Conservation (phyloP, 2,329 filamentous ascomycete species). For the Fusarium albosuccineum region DNA sequence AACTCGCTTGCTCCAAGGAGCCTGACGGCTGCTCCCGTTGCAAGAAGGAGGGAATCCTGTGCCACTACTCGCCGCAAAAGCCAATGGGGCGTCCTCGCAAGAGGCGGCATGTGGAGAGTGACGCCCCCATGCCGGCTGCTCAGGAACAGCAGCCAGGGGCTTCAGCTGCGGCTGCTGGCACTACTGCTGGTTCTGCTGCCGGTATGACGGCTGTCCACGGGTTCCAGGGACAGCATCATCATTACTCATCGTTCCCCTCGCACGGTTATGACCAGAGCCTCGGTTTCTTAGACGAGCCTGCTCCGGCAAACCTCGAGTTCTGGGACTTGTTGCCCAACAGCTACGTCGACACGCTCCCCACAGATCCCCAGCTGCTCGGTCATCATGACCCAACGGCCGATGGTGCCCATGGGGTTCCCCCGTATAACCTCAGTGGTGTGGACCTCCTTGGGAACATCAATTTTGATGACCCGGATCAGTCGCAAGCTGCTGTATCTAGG, state of each 20-base stretch:
- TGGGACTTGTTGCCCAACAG: slow-evolving; percentile 53
- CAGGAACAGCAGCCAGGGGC: background rate
- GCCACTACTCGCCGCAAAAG: slow-evolving; percentile 75
- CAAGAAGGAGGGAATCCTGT: slow-evolving; percentile 66
- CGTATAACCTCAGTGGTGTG: slow-evolving; percentile 42
- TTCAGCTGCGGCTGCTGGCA: slow-evolving; percentile 2
- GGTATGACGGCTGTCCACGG: background rate
- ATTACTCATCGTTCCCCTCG: slow-evolving; percentile 13
- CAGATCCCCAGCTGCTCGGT: slow-evolving; percentile 34
- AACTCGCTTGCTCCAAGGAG: slow-evolving; percentile 75
- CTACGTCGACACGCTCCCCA: slow-evolving; percentile 35
- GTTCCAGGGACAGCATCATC: slow-evolving; percentile 17
- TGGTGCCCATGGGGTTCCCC: slow-evolving; percentile 18
- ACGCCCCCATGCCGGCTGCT: slow-evolving; percentile 33
- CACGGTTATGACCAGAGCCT: slow-evolving; percentile 49
- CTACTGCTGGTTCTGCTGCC: background rate
- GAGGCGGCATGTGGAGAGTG: slow-evolving; percentile 58
- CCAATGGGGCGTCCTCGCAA: slow-evolving; percentile 76
- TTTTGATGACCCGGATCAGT: slow-evolving; percentile 49
- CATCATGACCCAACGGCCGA: slow-evolving; percentile 19
- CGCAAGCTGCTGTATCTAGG: slow-evolving; percentile 46
- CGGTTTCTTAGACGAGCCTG: slow-evolving; percentile 51
- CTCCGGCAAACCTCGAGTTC: slow-evolving; percentile 50
- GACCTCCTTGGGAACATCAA: slow-evolving; percentile 50
- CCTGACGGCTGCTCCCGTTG: slow-evolving; percentile 71